Base-by-base conservation (phyloP, 257 asterid genomes). In the Lycium barbarum region DNA sequence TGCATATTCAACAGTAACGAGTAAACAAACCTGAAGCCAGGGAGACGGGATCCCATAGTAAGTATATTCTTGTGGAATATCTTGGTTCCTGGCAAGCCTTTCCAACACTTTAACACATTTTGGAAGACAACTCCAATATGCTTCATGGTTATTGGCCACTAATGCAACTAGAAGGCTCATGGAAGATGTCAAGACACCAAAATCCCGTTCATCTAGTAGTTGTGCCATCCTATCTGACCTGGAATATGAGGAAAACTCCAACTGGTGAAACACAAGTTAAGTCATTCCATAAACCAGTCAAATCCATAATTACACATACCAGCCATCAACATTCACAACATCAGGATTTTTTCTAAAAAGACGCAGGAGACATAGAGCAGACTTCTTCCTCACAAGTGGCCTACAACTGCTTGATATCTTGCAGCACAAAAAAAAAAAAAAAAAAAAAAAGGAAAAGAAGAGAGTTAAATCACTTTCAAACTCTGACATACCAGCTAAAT, bases 161-260 rank as follows among this genome's bases (percentile, higher is more conserved):
- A 97, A 89, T 85, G 99, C 92, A 85, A 97, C 99, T 84, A 97
- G 90, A 85, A 97, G 99, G 88, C 99, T 97, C 98, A 92, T 91
- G 57, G 97, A 97, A 87, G 99, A 92, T 82, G 99, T 97, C 92
- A 97, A 92, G 82, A 97, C 98, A 81, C 99, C 99, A 76, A 97
- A 86, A 93, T 97, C 99, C 74, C 99, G 99, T 89, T 97, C 99
- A 88, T 97, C 99, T 89, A 97, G 92, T 71, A 97, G 88, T 79
- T 97, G 99, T 38, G 99, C 89, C 99, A 97, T 97, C 85, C 97
- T 91, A 87, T 97, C 99, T 47, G 99, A 95, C 99, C 99, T 97
- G 91, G 80, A 84, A 90, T 47, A 86, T 55, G 59, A 83, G 78
- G 61, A 35, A 87, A 84, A 86, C 84, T 35, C 59, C 76, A 65